These are phyloP conservation scores for Sanghuangporus baumii DNA, from an alignment of 1,284 basidiomycete species.

Conservation along the genomic window DNA sequence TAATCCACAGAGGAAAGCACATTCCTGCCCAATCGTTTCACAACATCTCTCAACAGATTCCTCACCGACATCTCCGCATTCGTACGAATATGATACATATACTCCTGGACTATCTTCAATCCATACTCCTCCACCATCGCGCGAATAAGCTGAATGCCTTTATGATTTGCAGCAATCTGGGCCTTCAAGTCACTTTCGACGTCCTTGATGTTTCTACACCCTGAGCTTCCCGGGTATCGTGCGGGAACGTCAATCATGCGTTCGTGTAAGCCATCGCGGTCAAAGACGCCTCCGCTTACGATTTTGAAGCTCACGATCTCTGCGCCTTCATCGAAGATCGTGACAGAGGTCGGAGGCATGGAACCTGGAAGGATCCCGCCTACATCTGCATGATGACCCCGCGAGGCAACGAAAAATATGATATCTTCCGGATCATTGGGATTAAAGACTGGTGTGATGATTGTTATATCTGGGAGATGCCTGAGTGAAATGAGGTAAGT, in stretches of 20 bases:
- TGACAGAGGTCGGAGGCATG: slow-evolving; percentile 92
- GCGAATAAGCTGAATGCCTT: slow-evolving; percentile 81
- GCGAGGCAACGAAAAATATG: slow-evolving; percentile 89
- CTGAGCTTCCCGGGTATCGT: slow-evolving; percentile 78
- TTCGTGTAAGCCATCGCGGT: slow-evolving; percentile 68
- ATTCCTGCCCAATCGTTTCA: slow-evolving; percentile 57
- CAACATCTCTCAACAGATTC: slow-evolving; percentile 77
- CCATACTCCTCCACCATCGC: slow-evolving; percentile 85
- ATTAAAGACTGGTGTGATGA: slow-evolving; percentile 84
- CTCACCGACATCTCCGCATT: slow-evolving; percentile 92
- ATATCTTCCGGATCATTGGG: slow-evolving; percentile 57
- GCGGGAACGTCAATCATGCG: slow-evolving; percentile 86
- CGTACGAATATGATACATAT: slow-evolving; percentile 86
- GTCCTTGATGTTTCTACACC: slow-evolving; percentile 80
- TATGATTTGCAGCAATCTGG: slow-evolving; percentile 96
- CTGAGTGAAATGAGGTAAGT: slow-evolving; percentile 29
- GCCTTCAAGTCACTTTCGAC: slow-evolving; percentile 92
- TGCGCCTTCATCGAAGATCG: slow-evolving; percentile 91
- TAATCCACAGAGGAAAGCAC: slow-evolving; percentile 71
- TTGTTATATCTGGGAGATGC: slow-evolving; percentile 82
- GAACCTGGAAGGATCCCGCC: slow-evolving; percentile 78
- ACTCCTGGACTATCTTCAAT: slow-evolving; percentile 82
- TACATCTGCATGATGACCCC: slow-evolving; percentile 84
- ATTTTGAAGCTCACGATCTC: slow-evolving; percentile 93
- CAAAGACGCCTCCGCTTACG: slow-evolving; percentile 78